These are phyloP conservation scores for Ormosia emarginata DNA, from an alignment of 306 rosid genomes.

Conservation along the genomic window DNA sequence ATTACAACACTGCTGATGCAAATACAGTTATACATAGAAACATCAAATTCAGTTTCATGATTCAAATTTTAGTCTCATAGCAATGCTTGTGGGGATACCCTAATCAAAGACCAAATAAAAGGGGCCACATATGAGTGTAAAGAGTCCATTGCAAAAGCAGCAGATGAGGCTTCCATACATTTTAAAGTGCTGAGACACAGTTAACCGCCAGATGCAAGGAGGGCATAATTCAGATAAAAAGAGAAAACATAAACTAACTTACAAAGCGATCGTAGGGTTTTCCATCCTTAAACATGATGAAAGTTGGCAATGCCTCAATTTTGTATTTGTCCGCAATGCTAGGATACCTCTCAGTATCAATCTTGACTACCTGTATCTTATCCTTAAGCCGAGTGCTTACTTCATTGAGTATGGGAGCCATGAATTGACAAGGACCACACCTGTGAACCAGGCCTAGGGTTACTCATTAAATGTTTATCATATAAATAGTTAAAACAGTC, in stretches of 20 bases:
- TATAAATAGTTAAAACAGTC: background rate
- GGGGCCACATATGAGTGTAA: background rate
- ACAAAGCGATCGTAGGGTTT: slow-evolving; percentile 76
- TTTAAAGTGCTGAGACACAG: background rate
- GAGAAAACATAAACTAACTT: slow-evolving; percentile 33
- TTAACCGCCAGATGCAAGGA: background rate
- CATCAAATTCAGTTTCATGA: slow-evolving; percentile 1
- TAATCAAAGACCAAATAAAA: no score
- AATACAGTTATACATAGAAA: background rate
- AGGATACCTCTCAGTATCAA: slow-evolving; percentile 94
- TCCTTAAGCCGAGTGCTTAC: slow-evolving; percentile 61
- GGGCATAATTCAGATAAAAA: background rate
- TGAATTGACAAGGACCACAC: slow-evolving; percentile 99
- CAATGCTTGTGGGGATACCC: background rate
- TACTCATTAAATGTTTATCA: slow-evolving; percentile 11
- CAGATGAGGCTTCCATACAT: background rate
- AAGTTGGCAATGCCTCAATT: slow-evolving; percentile 91
- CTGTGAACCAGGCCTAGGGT: slow-evolving; percentile 38
- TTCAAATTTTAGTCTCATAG: background rate
- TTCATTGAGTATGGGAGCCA: slow-evolving; percentile 86
- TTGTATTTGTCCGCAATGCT: slow-evolving; percentile 69
- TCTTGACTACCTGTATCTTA: slow-evolving; percentile 73
- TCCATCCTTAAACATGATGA: slow-evolving; percentile 88
- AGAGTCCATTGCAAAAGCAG: background rate
- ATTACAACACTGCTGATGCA: background rate